Conservation (phyloP, 2,329 filamentous ascomycete species). For the Cryphonectria nitschkei region DNA sequence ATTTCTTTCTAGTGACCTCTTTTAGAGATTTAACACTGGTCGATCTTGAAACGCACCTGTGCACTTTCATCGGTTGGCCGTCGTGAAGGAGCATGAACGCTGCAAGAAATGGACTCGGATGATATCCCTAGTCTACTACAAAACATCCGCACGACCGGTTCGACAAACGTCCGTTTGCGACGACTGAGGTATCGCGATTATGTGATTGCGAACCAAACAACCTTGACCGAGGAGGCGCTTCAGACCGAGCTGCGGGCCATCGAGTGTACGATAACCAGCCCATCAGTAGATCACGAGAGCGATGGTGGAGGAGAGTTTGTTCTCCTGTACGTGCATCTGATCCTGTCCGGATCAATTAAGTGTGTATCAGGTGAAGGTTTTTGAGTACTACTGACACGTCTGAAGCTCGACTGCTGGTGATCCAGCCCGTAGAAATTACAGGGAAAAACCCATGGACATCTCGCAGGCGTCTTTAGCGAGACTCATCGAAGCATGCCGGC, state of each 20-base stretch:
- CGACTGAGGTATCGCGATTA: neutral
- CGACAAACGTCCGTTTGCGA: neutral
- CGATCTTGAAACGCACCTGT: neutral
- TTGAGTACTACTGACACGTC: neutral
- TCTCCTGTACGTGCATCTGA: conserved; percentile 7
- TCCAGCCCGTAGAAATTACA: neutral
- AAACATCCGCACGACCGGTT: neutral
- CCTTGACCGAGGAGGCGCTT: conserved; percentile 1
- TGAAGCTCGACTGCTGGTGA: conserved; percentile 13
- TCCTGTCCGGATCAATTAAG: rapidly evolving
- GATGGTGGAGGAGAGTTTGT: neutral
- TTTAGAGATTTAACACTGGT: neutral
- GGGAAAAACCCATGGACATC: conserved; percentile 3
- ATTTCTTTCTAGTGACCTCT: neutral
- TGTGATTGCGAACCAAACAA: neutral
- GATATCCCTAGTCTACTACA: neutral
- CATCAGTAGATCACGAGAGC: neutral
- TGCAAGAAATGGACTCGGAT: conserved; percentile 15
- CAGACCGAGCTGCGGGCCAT: neutral
- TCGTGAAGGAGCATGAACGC: neutral
- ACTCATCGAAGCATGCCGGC: neutral
- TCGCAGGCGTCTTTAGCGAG: neutral
- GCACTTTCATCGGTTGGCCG: neutral
- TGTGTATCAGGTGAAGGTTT: no score
- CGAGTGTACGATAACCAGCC: neutral